Evolutionary conservation across 495 filamentous ascomycete genomes (phyloP), one percentile per base, ranked within the genome.

Genomic region (Astrocystis sublimbata): DNA sequence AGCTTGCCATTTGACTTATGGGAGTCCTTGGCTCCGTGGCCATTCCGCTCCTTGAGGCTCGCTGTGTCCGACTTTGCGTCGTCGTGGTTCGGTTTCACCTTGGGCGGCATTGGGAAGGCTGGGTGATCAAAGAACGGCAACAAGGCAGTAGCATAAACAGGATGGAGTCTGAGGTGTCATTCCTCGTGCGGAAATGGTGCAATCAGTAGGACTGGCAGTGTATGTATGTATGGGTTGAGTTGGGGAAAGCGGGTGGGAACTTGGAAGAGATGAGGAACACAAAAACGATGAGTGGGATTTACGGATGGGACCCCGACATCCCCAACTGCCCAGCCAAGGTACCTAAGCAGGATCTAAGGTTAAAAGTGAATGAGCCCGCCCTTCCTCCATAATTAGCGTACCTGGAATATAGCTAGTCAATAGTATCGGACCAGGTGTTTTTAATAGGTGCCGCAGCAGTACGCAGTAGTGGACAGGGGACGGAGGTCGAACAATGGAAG

Each of bases 51-150:
- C 60, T 79, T 79, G 38, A 68, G 38, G 52, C 70, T 72, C 13
- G 74, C 68, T 4, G 73, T 75, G 60, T 81, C 79, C 55, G 76
- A 68, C 70, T 81, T 82, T 57, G 72, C 24, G 66, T 82, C 79
- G 65, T 82, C 79, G 62, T 79, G 78, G 52, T 71, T 81, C 51
- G 64, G 61, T 63, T 67, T 66, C 61, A 63, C 65, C 57, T 69
- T 70, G 63, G 68, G 63, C 40, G 68, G 67, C 69, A 73, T 72
- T 67, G 49, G 52, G 60, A 51, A 62, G 9, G 31, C 46, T 58
- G 41, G n/a, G 38, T 17, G 63, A 68, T 68, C 55, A 68, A 65
- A 70, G 67, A 67, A 66, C 60, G 42, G 60, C 61, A 49, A 50
- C 24, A 47, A 55, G 33, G 36, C 51, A 67, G 2, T 51, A 49